phyloP scores from a whole-genome alignment of 805 yeast species.

The Suhomyces emberorum region DNA sequence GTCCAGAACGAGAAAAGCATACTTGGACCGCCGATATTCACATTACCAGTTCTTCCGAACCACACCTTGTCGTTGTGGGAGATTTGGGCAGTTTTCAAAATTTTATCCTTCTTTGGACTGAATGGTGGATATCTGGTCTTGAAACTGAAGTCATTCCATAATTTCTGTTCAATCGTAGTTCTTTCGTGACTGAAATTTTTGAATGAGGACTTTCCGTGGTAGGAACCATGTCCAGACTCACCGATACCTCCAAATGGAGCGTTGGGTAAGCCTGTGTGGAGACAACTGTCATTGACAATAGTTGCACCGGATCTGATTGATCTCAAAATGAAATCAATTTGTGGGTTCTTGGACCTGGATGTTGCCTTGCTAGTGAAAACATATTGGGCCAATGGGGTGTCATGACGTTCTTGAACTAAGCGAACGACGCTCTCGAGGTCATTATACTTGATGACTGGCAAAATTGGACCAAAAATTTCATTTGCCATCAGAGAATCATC shows the following conservation, averaged over 20 bases:
- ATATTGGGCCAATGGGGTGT: conserved; percentile 80
- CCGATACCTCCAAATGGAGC: conserved; percentile 95
- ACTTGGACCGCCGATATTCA: conserved; percentile 31
- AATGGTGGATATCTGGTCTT: conserved; percentile 69
- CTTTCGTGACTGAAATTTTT: conserved; percentile 73
- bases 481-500: conserved; percentile 68
- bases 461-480: conserved; percentile 82
- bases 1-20: conserved; percentile 30
- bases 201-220: conserved; percentile 70
- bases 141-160: conserved; percentile 58
- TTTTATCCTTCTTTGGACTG: conserved; percentile 30
- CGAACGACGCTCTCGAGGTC: conserved; percentile 44
- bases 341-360: conserved; percentile 44
- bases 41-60: conserved; percentile 39
- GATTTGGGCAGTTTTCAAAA: conserved; percentile 25
- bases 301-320: conserved; percentile 70
- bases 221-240: conserved; percentile 73
- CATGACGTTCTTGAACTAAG: conserved; percentile 47
- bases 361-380: conserved; percentile 51
- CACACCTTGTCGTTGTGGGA: conserved; percentile 33
- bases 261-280: conserved; percentile 64
- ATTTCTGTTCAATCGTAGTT: conserved; percentile 60
- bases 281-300: conserved; percentile 63
- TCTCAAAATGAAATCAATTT: conserved; percentile 40
- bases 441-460: conserved; percentile 64